These are phyloP conservation scores for Chondrostereum purpureum DNA, from an alignment of 1,284 basidiomycete species.

Conservation along the genomic window DNA sequence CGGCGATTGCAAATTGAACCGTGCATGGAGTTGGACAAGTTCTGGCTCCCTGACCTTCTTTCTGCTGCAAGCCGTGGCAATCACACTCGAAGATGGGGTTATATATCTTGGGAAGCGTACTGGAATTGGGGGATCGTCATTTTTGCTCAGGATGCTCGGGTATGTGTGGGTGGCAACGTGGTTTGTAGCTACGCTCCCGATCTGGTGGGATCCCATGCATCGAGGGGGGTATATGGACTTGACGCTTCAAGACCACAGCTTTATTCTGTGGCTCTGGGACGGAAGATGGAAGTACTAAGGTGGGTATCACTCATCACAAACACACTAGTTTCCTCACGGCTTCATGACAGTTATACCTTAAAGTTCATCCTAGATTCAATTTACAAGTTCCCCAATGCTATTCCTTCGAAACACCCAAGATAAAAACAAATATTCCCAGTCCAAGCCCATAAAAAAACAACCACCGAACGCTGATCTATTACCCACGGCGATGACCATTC, in stretches of 20 bases:
- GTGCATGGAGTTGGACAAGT: too few relatives aligned
- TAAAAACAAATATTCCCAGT: too few relatives aligned
- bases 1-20: background rate
- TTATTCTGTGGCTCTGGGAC: background rate
- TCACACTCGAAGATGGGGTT: background rate
- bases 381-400: too few relatives aligned
- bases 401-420: too few relatives aligned
- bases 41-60: background rate
- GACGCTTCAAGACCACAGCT: background rate
- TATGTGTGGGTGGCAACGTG: background rate
- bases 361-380: too few relatives aligned
- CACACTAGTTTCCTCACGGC: too few relatives aligned
- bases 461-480: too few relatives aligned
- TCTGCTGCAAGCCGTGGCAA: background rate
- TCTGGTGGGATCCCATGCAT: background rate
- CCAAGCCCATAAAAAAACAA: too few relatives aligned
- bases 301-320: too few relatives aligned
- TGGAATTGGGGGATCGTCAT: background rate
- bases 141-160: background rate
- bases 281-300: too few relatives aligned
- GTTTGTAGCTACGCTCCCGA: background rate
- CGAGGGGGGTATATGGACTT: background rate
- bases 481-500: too few relatives aligned
- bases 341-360: too few relatives aligned
- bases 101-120: background rate